phyloP scores from a whole-genome alignment of 1,139 yeast genomes.

The Saccharomycopsis crataegensis region DNA sequence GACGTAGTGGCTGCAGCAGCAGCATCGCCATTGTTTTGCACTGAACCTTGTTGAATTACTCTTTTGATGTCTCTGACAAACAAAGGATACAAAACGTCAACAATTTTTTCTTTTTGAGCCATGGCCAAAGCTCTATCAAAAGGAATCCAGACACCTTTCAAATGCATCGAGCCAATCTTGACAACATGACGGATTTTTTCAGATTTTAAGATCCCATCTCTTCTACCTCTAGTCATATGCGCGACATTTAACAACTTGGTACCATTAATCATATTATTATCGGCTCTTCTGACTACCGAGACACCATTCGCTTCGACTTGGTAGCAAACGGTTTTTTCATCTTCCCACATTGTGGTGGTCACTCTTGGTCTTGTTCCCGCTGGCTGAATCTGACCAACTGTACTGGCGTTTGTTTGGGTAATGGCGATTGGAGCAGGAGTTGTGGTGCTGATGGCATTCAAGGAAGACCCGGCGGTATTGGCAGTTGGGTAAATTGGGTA shows the following conservation, averaged over 20 bases:
- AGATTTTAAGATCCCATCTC: constrained; percentile 88
- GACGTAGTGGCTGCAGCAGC: neutral
- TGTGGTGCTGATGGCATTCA: constrained; percentile 12
- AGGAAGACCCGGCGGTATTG: constrained; percentile 13
- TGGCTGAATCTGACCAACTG: constrained; percentile 53
- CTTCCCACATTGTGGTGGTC: constrained; percentile 96
- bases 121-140: constrained; percentile 87
- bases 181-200: constrained; percentile 89
- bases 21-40: neutral
- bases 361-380: constrained; percentile 72
- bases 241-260: constrained; percentile 89
- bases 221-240: constrained; percentile 90
- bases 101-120: constrained; percentile 86
- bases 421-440: constrained; percentile 14
- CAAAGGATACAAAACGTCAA: constrained; percentile 77
- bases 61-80: constrained; percentile 81
- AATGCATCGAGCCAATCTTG: constrained; percentile 93
- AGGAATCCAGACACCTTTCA: constrained; percentile 98
- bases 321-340: constrained; percentile 87
- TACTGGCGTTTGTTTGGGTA: constrained; percentile 31
- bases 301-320: constrained; percentile 93
- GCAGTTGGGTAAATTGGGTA: constrained; percentile 24
- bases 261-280: constrained; percentile 89
- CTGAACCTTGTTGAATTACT: constrained; percentile 37
- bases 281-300: constrained; percentile 87